These are phyloP conservation scores for Galeopsis tetrahit DNA, from an alignment of 257 asterid species.

Conservation along the genomic window DNA sequence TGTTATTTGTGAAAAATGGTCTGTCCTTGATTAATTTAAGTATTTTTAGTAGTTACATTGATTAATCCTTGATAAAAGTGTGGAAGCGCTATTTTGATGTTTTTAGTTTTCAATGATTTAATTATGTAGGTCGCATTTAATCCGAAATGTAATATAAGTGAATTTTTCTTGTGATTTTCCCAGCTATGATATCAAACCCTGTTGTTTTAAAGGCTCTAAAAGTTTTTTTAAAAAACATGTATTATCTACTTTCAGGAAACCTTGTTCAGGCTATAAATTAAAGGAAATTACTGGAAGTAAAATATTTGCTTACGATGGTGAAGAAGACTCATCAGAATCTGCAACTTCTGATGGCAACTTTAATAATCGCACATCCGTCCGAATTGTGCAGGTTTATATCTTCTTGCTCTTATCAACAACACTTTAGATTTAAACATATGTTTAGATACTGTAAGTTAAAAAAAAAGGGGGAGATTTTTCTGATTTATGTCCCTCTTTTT, in stretches of 20 bases:
- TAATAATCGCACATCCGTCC: constrained; percentile 72
- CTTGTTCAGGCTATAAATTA: constrained; percentile 74
- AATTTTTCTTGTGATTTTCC: not conserved
- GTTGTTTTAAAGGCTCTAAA: not conserved
- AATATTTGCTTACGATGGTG: constrained; percentile 56
- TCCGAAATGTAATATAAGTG: not conserved
- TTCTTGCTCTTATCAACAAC: not conserved
- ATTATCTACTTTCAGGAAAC: constrained; percentile 63
- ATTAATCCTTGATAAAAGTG: no score
- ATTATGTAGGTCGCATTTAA: not conserved
- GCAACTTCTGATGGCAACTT: constrained; percentile 52
- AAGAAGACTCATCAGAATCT: constrained; percentile 54
- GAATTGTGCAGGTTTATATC: constrained; percentile 77
- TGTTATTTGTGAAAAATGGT: not conserved
- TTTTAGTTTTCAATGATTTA: no score
- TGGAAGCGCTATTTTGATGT: no score
- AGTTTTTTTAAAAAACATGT: not conserved
- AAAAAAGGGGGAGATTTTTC: not conserved
- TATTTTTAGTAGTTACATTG: not conserved
- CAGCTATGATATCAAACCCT: not conserved
- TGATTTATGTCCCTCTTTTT: not conserved
- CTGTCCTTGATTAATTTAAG: not conserved
- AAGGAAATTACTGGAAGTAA: constrained; percentile 88
- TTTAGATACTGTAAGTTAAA: not conserved
- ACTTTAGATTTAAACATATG: not conserved